Conservation (phyloP, 2,329 filamentous ascomycete genomes). For the Paracorniculantispora psalliotae region DNA sequence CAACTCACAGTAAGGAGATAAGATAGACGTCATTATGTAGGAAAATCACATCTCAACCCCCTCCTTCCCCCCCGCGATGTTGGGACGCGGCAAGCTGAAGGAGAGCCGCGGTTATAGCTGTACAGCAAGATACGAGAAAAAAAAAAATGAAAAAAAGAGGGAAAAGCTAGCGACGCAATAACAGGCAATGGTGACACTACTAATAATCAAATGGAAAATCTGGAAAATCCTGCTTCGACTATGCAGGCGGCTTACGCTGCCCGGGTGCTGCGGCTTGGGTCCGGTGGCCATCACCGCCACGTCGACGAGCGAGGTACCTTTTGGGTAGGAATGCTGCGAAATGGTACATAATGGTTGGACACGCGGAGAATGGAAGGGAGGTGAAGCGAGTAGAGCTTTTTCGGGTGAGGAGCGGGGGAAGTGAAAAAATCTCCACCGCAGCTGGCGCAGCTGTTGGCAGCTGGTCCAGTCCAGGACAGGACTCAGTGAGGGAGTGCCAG, state of each 20-base stretch:
- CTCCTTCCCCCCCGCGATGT: constrained; percentile 11
- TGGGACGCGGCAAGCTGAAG: too few species aligned
- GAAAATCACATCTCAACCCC: background rate
- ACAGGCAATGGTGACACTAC: too few species aligned
- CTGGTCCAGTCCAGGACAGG: too few species aligned
- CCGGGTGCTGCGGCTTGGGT: constrained; percentile 6
- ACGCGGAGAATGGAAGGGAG: constrained; percentile 10
- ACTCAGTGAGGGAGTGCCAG: background rate
- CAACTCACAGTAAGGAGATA: too few species aligned
- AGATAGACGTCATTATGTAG: background rate
- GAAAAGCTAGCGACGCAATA: too few species aligned
- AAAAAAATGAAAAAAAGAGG: too few species aligned
- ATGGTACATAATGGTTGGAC: background rate
- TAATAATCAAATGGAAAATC: too few species aligned
- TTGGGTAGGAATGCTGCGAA: background rate
- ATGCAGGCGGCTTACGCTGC: background rate
- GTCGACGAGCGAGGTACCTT: background rate
- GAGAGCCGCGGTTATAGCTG: too few species aligned
- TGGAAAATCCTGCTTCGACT: background rate
- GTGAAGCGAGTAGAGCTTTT: constrained; percentile 12
- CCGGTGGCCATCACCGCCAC: constrained; percentile 10
- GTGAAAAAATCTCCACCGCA: constrained; percentile 11
- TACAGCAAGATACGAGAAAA: background rate
- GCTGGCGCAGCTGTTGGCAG: background rate
- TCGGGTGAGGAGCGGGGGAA: constrained; percentile 5